Base-by-base conservation (phyloP, 202 grass and related monocot genomes). In the Hordeum pubiflorum region DNA sequence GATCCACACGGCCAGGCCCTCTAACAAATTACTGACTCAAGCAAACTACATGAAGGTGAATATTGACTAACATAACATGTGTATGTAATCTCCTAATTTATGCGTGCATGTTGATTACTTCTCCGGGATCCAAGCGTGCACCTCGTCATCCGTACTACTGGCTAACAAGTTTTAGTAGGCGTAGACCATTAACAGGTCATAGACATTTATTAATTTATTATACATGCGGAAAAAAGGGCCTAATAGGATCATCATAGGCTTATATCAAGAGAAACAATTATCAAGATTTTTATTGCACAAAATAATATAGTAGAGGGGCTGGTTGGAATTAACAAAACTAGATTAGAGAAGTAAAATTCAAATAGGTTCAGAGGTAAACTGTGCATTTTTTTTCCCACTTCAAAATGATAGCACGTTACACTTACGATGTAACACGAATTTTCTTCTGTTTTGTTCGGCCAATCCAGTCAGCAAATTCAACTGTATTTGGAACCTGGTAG, bases 401-500 rank as follows among this genome's bases (percentile, higher is more conserved):
- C 31, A 69, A 77, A 23, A 68, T 79, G 20, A 36, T 34, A 61
- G 14, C n/a, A 56, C 18, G 31, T 75, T 62, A 66, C 40, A 84
- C 88, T 81, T 91, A 91, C 91, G 87, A 81, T 43, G 92, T 94
- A 17, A 97, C 91, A 84, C 86, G 94, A 81, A 97, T 97, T 82
- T 92, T 91, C 84, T 97, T 97, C 77, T 94, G 88, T 72, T 94
- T 97, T 81, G 94, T 97, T 17, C 94, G 94, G 67, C 94, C 94
- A 94, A 97, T 97, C 94, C 94, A 97, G 52, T 97, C 94, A 65
- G 94, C 94, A 94, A 97, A 97, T 88, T 97, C 94, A 81, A 94
- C 76, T 57, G 94, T 79, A 75, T 97, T 97, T 56, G 94, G 94
- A 58, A 97, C 94, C 94, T 97, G 72, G 20, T 70, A 79, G 81